These are phyloP conservation scores for Eucalyptus marginata DNA, from an alignment of 345 rosid species.

Conservation along the genomic window DNA sequence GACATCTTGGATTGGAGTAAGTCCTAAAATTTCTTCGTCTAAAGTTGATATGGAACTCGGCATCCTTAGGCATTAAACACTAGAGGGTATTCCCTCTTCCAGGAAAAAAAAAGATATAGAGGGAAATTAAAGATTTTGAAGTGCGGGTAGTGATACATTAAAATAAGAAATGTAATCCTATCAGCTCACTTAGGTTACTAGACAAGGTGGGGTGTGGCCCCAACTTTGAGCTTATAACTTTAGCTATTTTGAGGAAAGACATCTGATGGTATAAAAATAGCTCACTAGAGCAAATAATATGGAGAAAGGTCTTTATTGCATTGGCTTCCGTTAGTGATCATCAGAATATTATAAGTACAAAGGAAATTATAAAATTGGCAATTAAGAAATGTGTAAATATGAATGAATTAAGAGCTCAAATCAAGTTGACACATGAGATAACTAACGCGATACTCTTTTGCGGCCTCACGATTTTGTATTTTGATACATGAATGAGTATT, in stretches of 20 bases:
- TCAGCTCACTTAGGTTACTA: accelerated
- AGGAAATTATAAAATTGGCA: not conserved
- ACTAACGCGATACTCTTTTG: accelerated
- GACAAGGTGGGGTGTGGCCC: accelerated
- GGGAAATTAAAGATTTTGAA: too few relatives aligned
- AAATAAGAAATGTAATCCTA: accelerated
- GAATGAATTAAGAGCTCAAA: not conserved
- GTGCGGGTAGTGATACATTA: accelerated
- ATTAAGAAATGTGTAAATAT: not conserved
- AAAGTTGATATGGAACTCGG: too few relatives aligned
- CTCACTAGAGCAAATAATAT: too few relatives aligned
- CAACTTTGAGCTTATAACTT: too few relatives aligned
- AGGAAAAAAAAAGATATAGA: accelerated
- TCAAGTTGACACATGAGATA: accelerated
- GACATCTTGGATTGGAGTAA: not conserved
- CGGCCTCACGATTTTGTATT: accelerated
- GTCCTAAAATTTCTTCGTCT: accelerated
- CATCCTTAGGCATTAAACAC: too few relatives aligned
- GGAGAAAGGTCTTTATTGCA: too few relatives aligned
- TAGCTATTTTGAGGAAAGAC: too few relatives aligned
- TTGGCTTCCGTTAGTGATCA: not conserved
- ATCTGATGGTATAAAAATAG: too few relatives aligned
- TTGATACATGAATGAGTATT: not conserved
- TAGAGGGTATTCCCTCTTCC: accelerated
- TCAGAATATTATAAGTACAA: not conserved